Evolutionary conservation across 176 grass and related monocot species (phyloP), one percentile per base, ranked within the genome.

Genomic region (Rhynchospora breviuscula): DNA sequence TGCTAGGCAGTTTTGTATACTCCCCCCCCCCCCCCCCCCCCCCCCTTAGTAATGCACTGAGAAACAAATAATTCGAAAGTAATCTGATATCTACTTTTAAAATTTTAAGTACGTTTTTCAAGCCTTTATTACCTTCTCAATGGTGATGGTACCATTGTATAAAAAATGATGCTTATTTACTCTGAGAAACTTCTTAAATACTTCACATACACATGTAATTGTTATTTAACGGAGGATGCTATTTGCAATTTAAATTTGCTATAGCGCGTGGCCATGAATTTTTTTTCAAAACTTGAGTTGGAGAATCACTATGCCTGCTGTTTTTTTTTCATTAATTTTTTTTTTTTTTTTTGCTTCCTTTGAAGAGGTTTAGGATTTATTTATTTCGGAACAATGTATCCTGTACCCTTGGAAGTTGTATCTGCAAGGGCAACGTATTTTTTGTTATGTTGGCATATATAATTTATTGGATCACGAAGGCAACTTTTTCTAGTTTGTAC

Each of bases 1-100:
- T 13, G 21, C 46, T 78, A 78, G 73, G 25, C 73, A 57, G 49
- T 78, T 57, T 31, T 78, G 73, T 78, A 77, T 78, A 78, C 35
- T 78, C 29, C 1, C 51, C 15, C 7, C 17, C 3, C n/a, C 44
- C 43, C 15, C 7, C 17, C 3, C n/a, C 44, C 43, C 6, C 43
- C 10, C 8, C 46, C 47, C 3, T 40, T 40, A 40, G 35, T 19
- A 47, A 19, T 71, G 67, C 43, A 47, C 67, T 70, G 18, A 40
- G 49, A 56, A 78, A 78, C 56, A 78, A 56, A 78, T 78, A 56
- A 21, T 56, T 54, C 56, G 51, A 33, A 11, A 12, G 49, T 75
- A 54, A 48, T 48, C 18, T 22, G 44, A 11, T 71, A 72, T 17
- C 18, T 11, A 15, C 2, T 11, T 40, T 48, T 19, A 72, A 72